Evolutionary conservation across 2,329 filamentous ascomycete genomes (phyloP), one percentile per base, ranked within the genome.

Genomic region (Microsporum canis): DNA sequence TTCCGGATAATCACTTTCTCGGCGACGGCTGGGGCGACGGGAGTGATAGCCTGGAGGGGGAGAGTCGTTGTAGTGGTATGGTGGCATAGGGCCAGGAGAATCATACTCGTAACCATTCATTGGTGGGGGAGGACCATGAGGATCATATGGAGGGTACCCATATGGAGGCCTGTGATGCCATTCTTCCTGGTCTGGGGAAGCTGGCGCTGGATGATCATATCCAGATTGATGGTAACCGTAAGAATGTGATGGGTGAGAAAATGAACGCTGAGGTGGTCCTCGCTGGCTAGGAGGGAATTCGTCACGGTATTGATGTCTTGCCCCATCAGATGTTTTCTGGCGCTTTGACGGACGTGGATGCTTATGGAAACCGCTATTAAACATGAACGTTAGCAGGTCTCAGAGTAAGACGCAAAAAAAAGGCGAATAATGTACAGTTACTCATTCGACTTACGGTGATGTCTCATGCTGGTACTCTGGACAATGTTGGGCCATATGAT

Each of bases 401-500:
- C 17, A 23, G 10, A 43, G 17, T 36, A 17, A 31, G 10, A 36
- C n/a, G 14, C 14, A 29, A 6, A 5, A 5, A 55, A 23, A 47
- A 47, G 23, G 43, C 17, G 8, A 3, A 7, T 3, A 17, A 17
- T 39, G n/a, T 17, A 34, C 12, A 23, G 27, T 8, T 49, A 33
- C 33, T 23, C 3, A 17, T 27, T 10, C 56, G 38, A 71, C 71
- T 67, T 66, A 73, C 71, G 66, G 66, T 58, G 70, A 69, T 57
- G 67, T 63, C 45, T 68, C 64, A 55, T 69, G 66, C 39, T 68
- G 69, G 51, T 68, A 66, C 61, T 72, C 70, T 17, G 71, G 70
- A 60, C 71, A 73, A 56, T 71, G 65, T 49, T 73, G 71, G 41
- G 70, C 71, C 65, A 67, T 69, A 62, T 73, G 71, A 23, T 68